Conservation (phyloP, 139 green algal species). For the Pseudopediastrum boryanum region DNA sequence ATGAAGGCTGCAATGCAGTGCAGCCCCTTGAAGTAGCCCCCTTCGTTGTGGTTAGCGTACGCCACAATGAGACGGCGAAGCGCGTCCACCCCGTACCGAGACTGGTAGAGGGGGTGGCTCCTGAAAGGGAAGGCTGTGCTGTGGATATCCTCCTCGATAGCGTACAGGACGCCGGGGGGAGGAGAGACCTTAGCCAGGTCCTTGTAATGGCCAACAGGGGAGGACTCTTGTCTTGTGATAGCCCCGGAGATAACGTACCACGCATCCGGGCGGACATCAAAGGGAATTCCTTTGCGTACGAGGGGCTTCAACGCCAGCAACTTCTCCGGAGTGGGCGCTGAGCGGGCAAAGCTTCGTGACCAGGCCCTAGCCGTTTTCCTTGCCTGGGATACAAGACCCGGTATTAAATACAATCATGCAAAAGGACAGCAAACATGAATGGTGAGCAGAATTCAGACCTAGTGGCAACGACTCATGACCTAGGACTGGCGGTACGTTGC, state of each 20-base stretch:
- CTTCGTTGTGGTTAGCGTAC: slow-evolving; percentile 22
- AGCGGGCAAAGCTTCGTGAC: background rate
- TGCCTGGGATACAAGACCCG: no score
- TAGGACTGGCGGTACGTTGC: no score
- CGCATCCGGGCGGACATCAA: background rate
- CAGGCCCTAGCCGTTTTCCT: slow-evolving; percentile 36
- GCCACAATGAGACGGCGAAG: slow-evolving; percentile 9
- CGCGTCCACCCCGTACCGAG: slow-evolving; percentile 17
- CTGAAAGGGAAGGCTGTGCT: slow-evolving; percentile 22
- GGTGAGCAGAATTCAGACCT: no score
- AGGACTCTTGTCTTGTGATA: slow-evolving; percentile 10
- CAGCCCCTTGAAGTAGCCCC: slow-evolving; percentile 20
- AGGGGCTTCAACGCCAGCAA: slow-evolving; percentile 4
- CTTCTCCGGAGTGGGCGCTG: background rate
- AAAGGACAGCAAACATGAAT: no score
- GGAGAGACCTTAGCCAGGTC: slow-evolving; percentile 3
- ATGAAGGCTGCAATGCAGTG: slow-evolving; percentile 34
- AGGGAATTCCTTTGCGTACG: slow-evolving; percentile 10
- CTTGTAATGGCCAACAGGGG: background rate
- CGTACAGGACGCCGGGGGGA: background rate
- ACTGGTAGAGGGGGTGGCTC: slow-evolving; percentile 11
- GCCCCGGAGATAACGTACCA: slow-evolving; percentile 23
- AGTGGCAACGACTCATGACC: no score
- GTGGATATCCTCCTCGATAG: slow-evolving; percentile 8
- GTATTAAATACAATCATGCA: no score